A percentile compares a stretch with the other conserved stretches of the same genome.
These are phyloP conservation scores for Polyporus arcularius DNA, from an alignment of 768 basidiomycete species.

Conservation along the genomic window DNA sequence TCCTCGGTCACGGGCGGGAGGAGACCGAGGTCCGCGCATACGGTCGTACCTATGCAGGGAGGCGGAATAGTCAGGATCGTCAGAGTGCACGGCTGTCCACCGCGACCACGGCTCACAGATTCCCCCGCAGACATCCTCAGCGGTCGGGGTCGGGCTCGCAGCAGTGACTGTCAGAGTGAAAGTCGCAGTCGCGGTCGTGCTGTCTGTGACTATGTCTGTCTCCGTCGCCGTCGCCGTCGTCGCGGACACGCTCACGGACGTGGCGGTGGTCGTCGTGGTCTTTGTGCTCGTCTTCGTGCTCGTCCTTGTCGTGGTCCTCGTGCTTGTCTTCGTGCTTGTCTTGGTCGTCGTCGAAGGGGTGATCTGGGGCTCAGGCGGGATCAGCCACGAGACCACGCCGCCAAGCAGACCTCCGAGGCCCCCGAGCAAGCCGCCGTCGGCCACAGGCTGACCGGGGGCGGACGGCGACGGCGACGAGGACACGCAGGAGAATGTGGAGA, in stretches of 20 bases:
- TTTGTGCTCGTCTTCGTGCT: not conserved
- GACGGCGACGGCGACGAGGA: not conserved
- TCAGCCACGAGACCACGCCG: slow-evolving; percentile 14
- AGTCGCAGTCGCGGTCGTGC: not conserved
- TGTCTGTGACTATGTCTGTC: too few species aligned
- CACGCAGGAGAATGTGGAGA: slow-evolving; percentile 15
- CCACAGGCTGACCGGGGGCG: not conserved
- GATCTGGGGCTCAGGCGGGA: not conserved
- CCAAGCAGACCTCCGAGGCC: slow-evolving; percentile 1
- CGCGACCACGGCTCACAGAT: slow-evolving; percentile 15
- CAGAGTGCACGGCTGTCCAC: too few species aligned
- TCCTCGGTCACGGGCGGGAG: slow-evolving; percentile 21
- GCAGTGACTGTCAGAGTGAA: slow-evolving; percentile 6
- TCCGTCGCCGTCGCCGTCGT: slow-evolving; percentile 2
- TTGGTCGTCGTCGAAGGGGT: not conserved
- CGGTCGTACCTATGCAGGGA: slow-evolving; percentile 15
- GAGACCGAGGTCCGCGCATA: slow-evolving; percentile 16
- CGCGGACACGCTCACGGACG: not conserved
- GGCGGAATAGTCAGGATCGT: not conserved
- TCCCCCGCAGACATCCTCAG: slow-evolving; percentile 18
- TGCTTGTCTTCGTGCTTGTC: not conserved
- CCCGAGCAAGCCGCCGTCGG: slow-evolving; percentile 5
- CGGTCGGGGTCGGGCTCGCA: not conserved
- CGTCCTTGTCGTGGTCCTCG: not conserved
- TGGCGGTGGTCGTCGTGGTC: not conserved